These are phyloP conservation scores for Metschnikowia hibisci DNA, from an alignment of 805 yeast species.

Conservation along the genomic window DNA sequence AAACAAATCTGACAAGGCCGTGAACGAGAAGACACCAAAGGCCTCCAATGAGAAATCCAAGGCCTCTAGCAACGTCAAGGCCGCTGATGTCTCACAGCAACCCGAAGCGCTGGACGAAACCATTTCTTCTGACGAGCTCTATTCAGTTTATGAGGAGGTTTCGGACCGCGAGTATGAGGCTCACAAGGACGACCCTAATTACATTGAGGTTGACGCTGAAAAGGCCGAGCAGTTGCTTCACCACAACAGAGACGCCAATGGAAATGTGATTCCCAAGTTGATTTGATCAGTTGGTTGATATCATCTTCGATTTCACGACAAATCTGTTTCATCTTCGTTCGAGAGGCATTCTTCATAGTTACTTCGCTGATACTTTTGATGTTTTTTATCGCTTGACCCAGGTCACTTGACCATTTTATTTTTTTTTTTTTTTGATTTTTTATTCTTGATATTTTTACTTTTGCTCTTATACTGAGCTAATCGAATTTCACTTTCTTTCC, in stretches of 20 bases:
- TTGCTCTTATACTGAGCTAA: conserved; percentile 18
- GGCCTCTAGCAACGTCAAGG: conserved; percentile 5
- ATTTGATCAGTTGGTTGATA: not conserved
- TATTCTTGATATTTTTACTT: no score
- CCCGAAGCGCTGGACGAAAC: conserved; percentile 11
- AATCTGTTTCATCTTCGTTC: not conserved
- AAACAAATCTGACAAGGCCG: conserved; percentile 6
- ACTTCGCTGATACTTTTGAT: not conserved
- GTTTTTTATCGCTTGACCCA: no score
- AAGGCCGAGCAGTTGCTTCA: conserved; percentile 17
- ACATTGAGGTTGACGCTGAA: conserved; percentile 33
- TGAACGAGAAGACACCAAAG: not conserved
- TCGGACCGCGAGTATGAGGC: conserved; percentile 44
- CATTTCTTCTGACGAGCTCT: conserved; percentile 14
- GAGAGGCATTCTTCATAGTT: not conserved
- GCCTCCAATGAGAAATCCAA: conserved; percentile 3
- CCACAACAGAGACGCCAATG: conserved; percentile 9
- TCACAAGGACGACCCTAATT: conserved; percentile 46
- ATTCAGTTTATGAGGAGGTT: conserved; percentile 44
- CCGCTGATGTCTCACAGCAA: conserved; percentile 9
- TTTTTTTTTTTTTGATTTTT: no score
- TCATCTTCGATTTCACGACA: no score
- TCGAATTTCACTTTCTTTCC: conserved; percentile 83
- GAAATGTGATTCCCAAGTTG: conserved; percentile 2
- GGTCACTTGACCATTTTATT: no score